phyloP scores from a whole-genome alignment of 2,329 filamentous ascomycete species.

The Raffaelea ambrosiae region DNA sequence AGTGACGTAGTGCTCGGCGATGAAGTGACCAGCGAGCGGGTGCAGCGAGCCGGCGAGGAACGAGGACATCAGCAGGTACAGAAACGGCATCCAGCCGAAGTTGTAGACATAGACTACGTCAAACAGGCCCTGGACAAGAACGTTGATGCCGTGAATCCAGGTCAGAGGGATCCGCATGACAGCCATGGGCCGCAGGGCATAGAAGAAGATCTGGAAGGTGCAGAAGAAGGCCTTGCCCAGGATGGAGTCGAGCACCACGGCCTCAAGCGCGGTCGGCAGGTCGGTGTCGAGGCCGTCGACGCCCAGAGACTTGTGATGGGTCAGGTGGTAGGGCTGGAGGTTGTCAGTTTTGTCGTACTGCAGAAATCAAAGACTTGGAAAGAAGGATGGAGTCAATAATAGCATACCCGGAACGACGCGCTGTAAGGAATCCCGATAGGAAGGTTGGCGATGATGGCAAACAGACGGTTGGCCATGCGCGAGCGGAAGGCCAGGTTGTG shows the following conservation, averaged over 20 bases:
- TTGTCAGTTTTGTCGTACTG: conserved; percentile 5
- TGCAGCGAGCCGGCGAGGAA: conserved; percentile 93
- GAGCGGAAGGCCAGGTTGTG: conserved; percentile 93
- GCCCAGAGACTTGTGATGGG: conserved; percentile 96
- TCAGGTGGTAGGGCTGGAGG: conserved; percentile 81
- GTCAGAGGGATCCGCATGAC: conserved; percentile 87
- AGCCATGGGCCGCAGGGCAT: conserved; percentile 91
- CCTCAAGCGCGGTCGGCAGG: conserved; percentile 85
- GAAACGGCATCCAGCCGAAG: conserved; percentile 56
- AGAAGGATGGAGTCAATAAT: background rate
- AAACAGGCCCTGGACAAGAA: conserved; percentile 67
- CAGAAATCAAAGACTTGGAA: background rate
- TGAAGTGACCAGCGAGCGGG: conserved; percentile 94
- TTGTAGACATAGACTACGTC: conserved; percentile 59
- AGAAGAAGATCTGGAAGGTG: conserved; percentile 99
- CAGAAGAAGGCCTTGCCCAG: conserved; percentile 97
- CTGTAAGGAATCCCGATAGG: conserved; percentile 95
- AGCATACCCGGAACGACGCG: conserved; percentile 78
- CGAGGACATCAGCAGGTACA: conserved; percentile 80
- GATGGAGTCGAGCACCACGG: conserved; percentile 86
- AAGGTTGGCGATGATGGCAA: conserved; percentile 90
- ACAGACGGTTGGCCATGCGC: conserved; percentile 67
- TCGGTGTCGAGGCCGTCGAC: conserved; percentile 95
- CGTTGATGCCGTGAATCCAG: conserved; percentile 73
- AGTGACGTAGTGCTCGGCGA: conserved; percentile 92